Evolutionary conservation across 164 flowering plant species (phyloP).

Genomic region (Houttuynia cordata): DNA sequence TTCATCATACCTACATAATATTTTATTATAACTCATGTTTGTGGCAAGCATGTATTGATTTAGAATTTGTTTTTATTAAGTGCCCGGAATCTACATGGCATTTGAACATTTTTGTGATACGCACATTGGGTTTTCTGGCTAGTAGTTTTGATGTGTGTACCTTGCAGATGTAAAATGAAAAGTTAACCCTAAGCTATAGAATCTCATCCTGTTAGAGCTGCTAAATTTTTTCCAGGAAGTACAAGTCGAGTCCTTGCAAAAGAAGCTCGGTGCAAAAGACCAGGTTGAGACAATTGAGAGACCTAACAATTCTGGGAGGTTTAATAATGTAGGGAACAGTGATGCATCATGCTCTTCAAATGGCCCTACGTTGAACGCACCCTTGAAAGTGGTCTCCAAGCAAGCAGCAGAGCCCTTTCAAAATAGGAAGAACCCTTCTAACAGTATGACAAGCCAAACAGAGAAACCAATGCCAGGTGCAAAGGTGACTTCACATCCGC

Average conservation of each 20-base stretch:
- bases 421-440: conserved; percentile 24
- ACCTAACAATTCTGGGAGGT: conserved; percentile 21
- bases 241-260: conserved; percentile 32
- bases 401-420: conserved; percentile 20
- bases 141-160: too few relatives aligned
- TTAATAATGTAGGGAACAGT: neutral
- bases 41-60: too few relatives aligned
- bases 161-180: too few relatives aligned
- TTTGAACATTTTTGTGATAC: too few relatives aligned
- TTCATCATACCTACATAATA: too few relatives aligned
- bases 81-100: too few relatives aligned
- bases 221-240: conserved; percentile 27
- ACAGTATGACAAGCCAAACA: conserved; percentile 16
- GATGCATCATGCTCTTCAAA: conserved; percentile 24
- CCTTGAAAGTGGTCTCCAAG: conserved; percentile 19
- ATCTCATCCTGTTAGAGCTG: conserved; percentile 3
- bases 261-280: conserved; percentile 28
- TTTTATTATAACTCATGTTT: too few relatives aligned
- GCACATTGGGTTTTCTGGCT: too few relatives aligned
- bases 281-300: conserved; percentile 24
- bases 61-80: too few relatives aligned
- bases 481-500: conserved; percentile 19
- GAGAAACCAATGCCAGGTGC: conserved; percentile 20
- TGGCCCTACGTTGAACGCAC: conserved; percentile 34
- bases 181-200: too few relatives aligned